Base-by-base conservation (phyloP, 2,329 filamentous ascomycete genomes). In the Sporothrix humicola region DNA sequence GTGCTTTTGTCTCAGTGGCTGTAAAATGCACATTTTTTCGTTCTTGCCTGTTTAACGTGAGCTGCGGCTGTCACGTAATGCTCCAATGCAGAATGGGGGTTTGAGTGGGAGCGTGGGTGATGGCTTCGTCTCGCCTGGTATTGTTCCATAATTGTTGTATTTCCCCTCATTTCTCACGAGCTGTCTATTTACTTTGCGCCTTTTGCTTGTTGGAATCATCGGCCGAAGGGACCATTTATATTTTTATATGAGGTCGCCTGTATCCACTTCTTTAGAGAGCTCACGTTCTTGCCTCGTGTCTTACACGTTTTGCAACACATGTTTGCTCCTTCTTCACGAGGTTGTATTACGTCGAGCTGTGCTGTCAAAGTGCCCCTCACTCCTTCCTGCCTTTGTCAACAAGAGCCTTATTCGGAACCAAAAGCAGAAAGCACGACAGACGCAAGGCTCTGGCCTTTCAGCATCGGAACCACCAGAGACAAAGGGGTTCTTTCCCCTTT, bases 401-500 rank as follows among this genome's bases (percentile, higher is more conserved):
- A 65, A 12, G 54, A 48, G 37, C n/a, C 42, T 54, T 20, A 50
- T 71, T 71, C 37, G 15, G 26, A 59, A 71, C 54, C 42, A 48
- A 61, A 71, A 70, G 20, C 52, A 70, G 68, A 56, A 70, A 42
- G 69, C 23, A 56, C 52, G 31, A 9, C 31, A 17, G 37, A 23
- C 52, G 42, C 46, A 42, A 71, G 69, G 69, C 69, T 71, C 42
- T 26, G 63, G 56, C 69, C 56, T 61, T 58, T 44, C 56, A 37
- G 15, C 9, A 10, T 42, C 48, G 26, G 66, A 42, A 15, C 26
- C 48, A 3, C 65, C 46, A 37, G 12, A 52, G 66, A 52, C 46
- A 69, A 42, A 54, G 26, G 48, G 46, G 23, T 20, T 58, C 31
- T 58, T 52, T 58, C 66, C 31, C 63, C 26, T 2, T 56, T 56